Evolutionary conservation across 164 flowering plant species (phyloP).

Genomic region (Macadamia integrifolia): DNA sequence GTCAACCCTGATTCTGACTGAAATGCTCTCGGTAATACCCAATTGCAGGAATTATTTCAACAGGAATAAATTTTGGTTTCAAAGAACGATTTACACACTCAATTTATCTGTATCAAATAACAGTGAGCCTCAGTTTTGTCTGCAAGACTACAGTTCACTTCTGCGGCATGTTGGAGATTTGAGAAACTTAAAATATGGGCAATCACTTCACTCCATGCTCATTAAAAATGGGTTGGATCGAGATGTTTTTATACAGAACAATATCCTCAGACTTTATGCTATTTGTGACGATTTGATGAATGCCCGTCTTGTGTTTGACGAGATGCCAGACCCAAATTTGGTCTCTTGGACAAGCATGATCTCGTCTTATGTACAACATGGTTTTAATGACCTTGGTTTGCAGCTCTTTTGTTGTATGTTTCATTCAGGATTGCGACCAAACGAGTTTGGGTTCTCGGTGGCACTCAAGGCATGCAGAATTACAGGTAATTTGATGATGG

Average conservation of each 20-base stretch:
- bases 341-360: constrained; percentile 5
- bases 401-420: constrained; percentile 4
- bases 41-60: constrained; percentile 1
- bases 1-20: background rate
- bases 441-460: constrained; percentile 13
- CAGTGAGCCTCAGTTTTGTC: background rate
- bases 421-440: constrained; percentile 4
- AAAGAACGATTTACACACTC: background rate
- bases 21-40: background rate
- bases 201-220: background rate
- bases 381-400: background rate
- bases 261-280: constrained; percentile 1
- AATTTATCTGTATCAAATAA: background rate
- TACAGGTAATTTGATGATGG: constrained; percentile 5
- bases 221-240: constrained; percentile 7
- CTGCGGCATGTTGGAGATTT: constrained; percentile 1
- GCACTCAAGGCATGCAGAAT: constrained; percentile 12
- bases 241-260: constrained; percentile 6
- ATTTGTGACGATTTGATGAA: background rate
- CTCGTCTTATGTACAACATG: background rate
- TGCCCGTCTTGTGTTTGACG: constrained; percentile 4
- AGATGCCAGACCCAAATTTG: constrained; percentile 8
- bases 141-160: constrained; percentile 9
- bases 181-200: constrained; percentile 7
- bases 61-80: background rate